Evolutionary conservation across 140 eudicot species (phyloP).

Genomic region (Ambrosia hybrid): DNA sequence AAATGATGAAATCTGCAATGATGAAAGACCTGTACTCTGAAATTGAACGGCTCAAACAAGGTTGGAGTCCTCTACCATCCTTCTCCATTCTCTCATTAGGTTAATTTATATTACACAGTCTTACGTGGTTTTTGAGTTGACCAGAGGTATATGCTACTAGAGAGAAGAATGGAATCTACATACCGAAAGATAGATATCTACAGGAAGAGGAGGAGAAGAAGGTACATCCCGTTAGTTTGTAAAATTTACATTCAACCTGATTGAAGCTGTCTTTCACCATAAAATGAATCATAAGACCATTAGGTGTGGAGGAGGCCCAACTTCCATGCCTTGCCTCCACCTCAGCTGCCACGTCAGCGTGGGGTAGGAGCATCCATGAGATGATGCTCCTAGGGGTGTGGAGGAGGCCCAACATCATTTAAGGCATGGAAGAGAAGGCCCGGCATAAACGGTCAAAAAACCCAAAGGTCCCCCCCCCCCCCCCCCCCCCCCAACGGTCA

Average conservation of each 20-base stretch:
- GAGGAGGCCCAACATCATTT: too few relatives aligned
- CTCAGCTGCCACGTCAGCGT: too few relatives aligned
- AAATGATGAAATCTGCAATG: slow-evolving; percentile 96
- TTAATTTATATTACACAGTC: neutral
- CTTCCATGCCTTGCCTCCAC: too few relatives aligned
- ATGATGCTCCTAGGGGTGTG: too few relatives aligned
- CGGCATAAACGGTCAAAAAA: too few relatives aligned
- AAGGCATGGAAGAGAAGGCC: too few relatives aligned
- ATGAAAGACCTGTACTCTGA: slow-evolving; percentile 92
- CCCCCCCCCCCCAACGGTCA: too few relatives aligned
- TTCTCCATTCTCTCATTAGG: neutral
- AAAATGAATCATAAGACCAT: too few relatives aligned
- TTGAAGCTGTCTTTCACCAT: too few relatives aligned
- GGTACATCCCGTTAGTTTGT: slow-evolving; percentile 38
- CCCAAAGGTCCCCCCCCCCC: too few relatives aligned
- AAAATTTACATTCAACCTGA: neutral
- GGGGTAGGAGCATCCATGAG: too few relatives aligned
- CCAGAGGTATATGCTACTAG: slow-evolving; percentile 97
- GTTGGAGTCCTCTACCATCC: slow-evolving; percentile 30
- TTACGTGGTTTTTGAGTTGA: slow-evolving; percentile 22
- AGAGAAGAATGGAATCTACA: slow-evolving; percentile 95
- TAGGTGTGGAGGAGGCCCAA: too few relatives aligned
- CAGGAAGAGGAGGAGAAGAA: slow-evolving; percentile 97
- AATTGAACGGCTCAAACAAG: slow-evolving; percentile 96
- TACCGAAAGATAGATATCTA: slow-evolving; percentile 93